Conservation (phyloP, 495 filamentous ascomycete species). For the Penicillium egyptiacum region DNA sequence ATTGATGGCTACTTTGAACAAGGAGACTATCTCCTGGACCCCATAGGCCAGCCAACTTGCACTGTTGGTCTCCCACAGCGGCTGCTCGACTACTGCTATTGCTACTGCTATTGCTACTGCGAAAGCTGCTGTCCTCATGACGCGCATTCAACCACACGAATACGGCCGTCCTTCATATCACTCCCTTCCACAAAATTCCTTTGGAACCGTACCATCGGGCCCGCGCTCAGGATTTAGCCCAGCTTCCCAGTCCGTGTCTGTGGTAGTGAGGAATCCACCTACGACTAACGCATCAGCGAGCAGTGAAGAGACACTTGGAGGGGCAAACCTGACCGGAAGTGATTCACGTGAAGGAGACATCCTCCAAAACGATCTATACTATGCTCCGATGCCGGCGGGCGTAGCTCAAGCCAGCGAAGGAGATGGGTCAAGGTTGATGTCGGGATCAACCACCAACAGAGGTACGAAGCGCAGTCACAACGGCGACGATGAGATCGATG, state of each 20-base stretch:
- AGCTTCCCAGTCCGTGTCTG: constrained; percentile 8
- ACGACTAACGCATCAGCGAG: constrained; percentile 2
- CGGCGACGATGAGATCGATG: constrained; percentile 14
- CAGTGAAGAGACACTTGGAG: constrained; percentile 7
- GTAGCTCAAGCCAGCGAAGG: background rate
- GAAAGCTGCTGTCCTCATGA: constrained; percentile 7
- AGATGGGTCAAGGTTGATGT: constrained; percentile 1
- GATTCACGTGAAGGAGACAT: constrained; percentile 2
- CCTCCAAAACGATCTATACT: constrained; percentile 6
- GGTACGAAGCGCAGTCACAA: constrained; percentile 21
- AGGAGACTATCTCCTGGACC: background rate
- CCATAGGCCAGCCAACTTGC: background rate
- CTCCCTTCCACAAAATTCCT: background rate
- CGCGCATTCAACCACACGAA: constrained; percentile 6
- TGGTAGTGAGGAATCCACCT: constrained; percentile 5
- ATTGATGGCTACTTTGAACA: background rate
- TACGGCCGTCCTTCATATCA: constrained; percentile 11
- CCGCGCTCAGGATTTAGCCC: constrained; percentile 4
- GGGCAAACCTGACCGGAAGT: background rate
- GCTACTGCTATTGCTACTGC: background rate
- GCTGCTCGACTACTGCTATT: background rate
- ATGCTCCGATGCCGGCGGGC: constrained; percentile 14
- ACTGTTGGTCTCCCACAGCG: background rate
- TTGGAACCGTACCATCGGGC: background rate
- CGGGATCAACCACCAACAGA: constrained; percentile 3